Evolutionary conservation across 78 protist species (phyloP), one percentile per base, ranked within the genome.

Genomic region (Dictyostelium capitatum): DNA sequence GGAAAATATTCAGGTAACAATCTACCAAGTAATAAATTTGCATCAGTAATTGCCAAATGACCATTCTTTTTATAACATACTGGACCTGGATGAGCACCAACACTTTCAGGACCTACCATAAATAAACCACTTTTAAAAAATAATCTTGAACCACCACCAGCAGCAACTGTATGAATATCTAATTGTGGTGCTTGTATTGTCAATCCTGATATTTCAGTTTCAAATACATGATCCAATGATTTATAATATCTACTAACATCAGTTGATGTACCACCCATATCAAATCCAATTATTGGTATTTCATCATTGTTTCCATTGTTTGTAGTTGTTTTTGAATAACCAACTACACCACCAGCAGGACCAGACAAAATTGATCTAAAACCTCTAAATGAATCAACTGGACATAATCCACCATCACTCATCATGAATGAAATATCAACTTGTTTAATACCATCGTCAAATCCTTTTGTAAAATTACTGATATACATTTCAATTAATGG

Each of bases 201-300:
- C 28, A 96, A 93, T 20, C 99, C 99, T 0, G 99, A 99, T 0
- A 89, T 93, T 19, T 59, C 80, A 41, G 97, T 94, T 74, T 98
- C 99, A 56, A 94, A 98, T 0, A 97, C 98, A 69, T 95, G 98
- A 79, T 98, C 99, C 7, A 65, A 91, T 17, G 28, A 3, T 20
- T 98, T 98, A 54, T 19, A 89, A 25, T 32, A 95, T 48, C 97
- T 82, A 12, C 95, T 82, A 7, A 98, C 99, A 79, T 98, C 99
- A 2, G 99, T 98, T 7, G 98, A 95, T 2, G 99, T 98, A 32
- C 99, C 99, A 43, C 99, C 99, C 99, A 98, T 98, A 97, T 98
- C 99, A 51, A 98, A 98, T 20, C 99, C 99, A 41, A 98, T 96
- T 50, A 97, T 97, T 15, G 98, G 97, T 2, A 30, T 56, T 51